Conservation (phyloP, 176 grass and related monocot species). For the Avena sativa region DNA sequence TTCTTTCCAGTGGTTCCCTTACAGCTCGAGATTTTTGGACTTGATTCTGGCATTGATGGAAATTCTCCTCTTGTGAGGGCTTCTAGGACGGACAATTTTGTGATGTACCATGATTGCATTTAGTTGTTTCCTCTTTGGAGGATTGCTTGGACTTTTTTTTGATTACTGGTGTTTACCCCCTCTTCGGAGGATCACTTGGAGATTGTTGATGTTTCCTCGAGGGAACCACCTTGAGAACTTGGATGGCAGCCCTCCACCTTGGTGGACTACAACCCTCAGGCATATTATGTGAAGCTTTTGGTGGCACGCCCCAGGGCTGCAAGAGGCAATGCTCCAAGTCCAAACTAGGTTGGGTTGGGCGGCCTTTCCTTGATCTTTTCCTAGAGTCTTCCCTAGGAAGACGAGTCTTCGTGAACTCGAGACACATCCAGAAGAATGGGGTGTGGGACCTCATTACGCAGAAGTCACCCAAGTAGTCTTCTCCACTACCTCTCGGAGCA, state of each 20-base stretch:
- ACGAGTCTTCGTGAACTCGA: too few relatives aligned
- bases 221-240: background rate
- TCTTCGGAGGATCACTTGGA: background rate
- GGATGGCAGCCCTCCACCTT: background rate
- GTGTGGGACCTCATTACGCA: too few relatives aligned
- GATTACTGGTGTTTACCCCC: too few relatives aligned
- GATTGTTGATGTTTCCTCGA: background rate
- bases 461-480: too few relatives aligned
- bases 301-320: background rate
- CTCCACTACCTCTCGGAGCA: background rate
- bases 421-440: too few relatives aligned
- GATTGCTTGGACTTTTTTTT: background rate
- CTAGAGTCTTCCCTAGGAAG: background rate
- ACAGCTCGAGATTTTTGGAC: background rate
- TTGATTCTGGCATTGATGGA: background rate
- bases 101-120: background rate
- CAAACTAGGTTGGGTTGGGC: background rate
- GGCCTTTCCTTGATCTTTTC: background rate
- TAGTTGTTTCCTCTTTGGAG: background rate
- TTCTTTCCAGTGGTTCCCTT: background rate
- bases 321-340: background rate
- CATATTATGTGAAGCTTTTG: background rate
- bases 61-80: background rate
- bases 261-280: slow-evolving; percentile 1
- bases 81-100: background rate